Base-by-base conservation (phyloP, 768 basidiomycete species). In the Clitopilus hobsonii region DNA sequence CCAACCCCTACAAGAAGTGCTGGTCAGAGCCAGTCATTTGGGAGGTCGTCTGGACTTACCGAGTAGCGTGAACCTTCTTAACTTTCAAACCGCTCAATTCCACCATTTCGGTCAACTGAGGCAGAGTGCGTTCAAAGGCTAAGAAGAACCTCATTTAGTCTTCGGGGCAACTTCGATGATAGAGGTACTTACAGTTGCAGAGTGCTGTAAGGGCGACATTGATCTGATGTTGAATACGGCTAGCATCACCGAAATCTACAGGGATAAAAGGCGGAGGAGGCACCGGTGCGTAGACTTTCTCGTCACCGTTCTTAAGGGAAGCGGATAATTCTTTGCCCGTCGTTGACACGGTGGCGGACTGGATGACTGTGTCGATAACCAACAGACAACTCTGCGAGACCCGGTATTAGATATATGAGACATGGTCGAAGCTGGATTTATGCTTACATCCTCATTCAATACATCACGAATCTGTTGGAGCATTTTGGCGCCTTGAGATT, bases 161-260 rank as follows among this genome's bases (percentile, higher is more conserved):
- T 45, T 26, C 24, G 26, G n/a, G n/a, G 18, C 24, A 41, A 51
- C n/a, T 20, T 51, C 41, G 56, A 29, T 4, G 32, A 29, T 16
- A 10, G 38, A 49, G 25, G 49, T 18, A 47, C 66, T 58, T 58
- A 72, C 71, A 60, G 48, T 71, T 71, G 62, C 70, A 73, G 25
- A 70, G 59, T 16, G 70, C 68, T 28, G 70, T 72, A 38, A 73
- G 56, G 16, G 65, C 68, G 18, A 73, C 73, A 53, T 71, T 72
- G 52, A 72, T 66, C 49, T 67, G 67, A 59, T 73, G 70, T 58
- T 70, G 70, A 23, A 68, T 70, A 28, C 69, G 69, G 41, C 69
- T 69, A 11, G 71, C 65, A 36, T 74, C 69, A 11, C 73, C 72
- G 50, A 73, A 74, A 59, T 74, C 69, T n/a, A 65, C 66, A 13